These are phyloP conservation scores for Eimeria acervulina DNA, from an alignment of 169 alveolate genomes.

Conservation along the genomic window DNA sequence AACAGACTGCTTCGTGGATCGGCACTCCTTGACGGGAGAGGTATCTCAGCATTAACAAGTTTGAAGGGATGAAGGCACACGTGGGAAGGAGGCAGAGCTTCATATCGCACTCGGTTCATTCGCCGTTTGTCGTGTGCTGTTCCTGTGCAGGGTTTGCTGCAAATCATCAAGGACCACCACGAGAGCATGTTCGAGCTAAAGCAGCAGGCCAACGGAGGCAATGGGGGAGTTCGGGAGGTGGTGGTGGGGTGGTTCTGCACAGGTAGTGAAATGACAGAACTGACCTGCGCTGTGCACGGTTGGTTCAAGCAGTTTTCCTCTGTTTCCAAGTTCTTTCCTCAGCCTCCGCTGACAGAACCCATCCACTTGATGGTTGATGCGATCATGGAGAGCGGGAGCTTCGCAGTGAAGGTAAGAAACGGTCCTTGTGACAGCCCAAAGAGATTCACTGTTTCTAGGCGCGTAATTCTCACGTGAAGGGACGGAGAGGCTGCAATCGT, in stretches of 20 bases:
- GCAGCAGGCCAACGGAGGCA: conserved; percentile 93
- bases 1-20: conserved; percentile 96
- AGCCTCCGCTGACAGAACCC: conserved; percentile 94
- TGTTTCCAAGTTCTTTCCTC: conserved; percentile 93
- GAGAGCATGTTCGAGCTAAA: conserved; percentile 94
- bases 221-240: conserved; percentile 94
- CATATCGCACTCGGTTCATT: not conserved
- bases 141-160: conserved; percentile 91
- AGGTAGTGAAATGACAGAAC: conserved; percentile 94
- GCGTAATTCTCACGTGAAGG: not conserved
- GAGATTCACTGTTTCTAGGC: not conserved
- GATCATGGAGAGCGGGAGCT: conserved; percentile 91
- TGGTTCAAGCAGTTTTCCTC: conserved; percentile 94
- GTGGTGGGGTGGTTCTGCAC: conserved; percentile 95
- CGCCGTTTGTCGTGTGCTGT: not conserved
- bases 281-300: conserved; percentile 96
- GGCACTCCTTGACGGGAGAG: conserved; percentile 95
- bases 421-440: not conserved
- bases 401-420: conserved; percentile 90
- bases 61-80: not conserved
- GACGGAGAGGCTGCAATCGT: not conserved
- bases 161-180: conserved; percentile 95
- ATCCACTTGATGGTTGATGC: conserved; percentile 95
- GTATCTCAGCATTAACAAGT: conserved; percentile 72
- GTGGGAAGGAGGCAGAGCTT: not conserved